phyloP scores from a whole-genome alignment of 2,329 filamentous ascomycete genomes.

The Cercospora sesami region DNA sequence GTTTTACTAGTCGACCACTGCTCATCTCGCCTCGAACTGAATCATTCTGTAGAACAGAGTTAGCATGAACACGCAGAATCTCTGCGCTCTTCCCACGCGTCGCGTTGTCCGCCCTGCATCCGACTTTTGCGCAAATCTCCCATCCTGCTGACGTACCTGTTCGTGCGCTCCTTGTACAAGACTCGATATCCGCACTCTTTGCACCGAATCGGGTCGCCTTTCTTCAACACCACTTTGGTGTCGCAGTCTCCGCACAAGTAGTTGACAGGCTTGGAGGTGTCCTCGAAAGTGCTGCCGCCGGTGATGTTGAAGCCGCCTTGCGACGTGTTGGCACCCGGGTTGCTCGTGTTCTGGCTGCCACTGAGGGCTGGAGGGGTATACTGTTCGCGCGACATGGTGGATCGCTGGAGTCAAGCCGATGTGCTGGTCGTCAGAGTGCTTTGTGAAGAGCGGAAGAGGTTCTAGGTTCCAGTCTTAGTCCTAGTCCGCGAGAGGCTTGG shows the following conservation, averaged over 20 bases:
- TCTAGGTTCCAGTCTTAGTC: conserved; percentile 6
- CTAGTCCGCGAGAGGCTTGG: neutral
- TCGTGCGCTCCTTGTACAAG: conserved; percentile 95
- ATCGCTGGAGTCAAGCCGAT: conserved; percentile 4
- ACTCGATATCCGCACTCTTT: conserved; percentile 93
- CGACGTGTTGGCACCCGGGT: conserved; percentile 27
- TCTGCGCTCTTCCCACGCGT: neutral
- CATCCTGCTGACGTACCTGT: conserved; percentile 66
- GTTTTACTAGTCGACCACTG: neutral
- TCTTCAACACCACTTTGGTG: conserved; percentile 70
- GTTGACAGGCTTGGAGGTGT: conserved; percentile 48
- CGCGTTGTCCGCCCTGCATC: neutral
- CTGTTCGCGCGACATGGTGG: conserved; percentile 61
- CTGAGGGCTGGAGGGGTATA: conserved; percentile 69
- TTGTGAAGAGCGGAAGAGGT: conserved; percentile 8
- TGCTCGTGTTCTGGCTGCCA: conserved; percentile 33
- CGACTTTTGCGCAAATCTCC: neutral
- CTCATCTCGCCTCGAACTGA: conserved; percentile 88
- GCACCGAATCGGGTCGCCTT: conserved; percentile 79
- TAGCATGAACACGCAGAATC: neutral
- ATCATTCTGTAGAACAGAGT: conserved; percentile 71
- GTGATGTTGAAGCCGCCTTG: conserved; percentile 42
- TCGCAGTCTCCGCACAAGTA: conserved; percentile 80
- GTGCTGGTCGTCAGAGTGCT: conserved; percentile 4
- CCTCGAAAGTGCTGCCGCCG: conserved; percentile 62